phyloP scores from a whole-genome alignment of 148 eudicot species.

The Silene uniflora region DNA sequence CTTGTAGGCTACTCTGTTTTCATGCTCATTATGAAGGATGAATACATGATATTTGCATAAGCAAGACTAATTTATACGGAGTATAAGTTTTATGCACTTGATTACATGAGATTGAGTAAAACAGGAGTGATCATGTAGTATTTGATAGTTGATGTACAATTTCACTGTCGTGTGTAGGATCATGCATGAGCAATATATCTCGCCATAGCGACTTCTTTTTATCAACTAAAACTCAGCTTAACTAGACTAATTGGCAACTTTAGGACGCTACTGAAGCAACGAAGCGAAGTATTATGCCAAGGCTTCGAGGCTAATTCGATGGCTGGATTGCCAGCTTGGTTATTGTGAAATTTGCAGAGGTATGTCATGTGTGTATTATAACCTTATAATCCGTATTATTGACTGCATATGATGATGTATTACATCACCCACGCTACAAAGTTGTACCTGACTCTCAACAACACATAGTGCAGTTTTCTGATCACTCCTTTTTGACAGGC shows the following conservation, averaged over 20 bases:
- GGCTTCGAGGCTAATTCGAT: neutral
- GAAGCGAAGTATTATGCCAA: neutral
- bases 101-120: too few relatives aligned
- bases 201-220: too few relatives aligned
- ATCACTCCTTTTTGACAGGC: constrained; percentile 1
- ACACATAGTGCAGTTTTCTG: constrained; percentile 2
- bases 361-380: neutral
- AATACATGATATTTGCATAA: neutral
- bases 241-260: neutral
- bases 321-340: neutral
- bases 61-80: neutral
- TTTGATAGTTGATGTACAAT: too few relatives aligned
- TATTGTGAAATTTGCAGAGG: neutral
- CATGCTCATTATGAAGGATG: constrained; percentile 3
- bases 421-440: constrained; percentile 1
- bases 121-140: too few relatives aligned
- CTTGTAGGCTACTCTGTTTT: neutral
- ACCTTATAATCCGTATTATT: neutral
- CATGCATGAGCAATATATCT: too few relatives aligned
- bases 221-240: neutral
- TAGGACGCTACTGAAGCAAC: neutral
- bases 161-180: too few relatives aligned
- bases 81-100: too few relatives aligned
- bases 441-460: neutral
- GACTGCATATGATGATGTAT: neutral